Percentiles rank a stretch among this genome's conserved stretches.
phyloP scores from a whole-genome alignment of 2,329 filamentous ascomycete species.

The Parascedosporium putredinis region DNA sequence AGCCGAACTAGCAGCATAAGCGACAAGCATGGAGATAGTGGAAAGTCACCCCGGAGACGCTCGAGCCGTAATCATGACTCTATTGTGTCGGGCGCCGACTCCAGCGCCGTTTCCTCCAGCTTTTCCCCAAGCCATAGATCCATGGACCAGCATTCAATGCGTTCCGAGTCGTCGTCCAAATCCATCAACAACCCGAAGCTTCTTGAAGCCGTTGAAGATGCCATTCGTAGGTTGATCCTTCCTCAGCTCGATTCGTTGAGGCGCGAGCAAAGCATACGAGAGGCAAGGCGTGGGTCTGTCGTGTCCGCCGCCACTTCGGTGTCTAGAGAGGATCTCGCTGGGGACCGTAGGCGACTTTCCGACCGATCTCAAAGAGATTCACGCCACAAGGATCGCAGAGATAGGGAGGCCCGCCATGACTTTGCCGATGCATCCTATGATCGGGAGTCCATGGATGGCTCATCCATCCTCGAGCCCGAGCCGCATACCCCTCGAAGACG shows the following conservation, averaged over 20 bases:
- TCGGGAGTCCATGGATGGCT: slow-evolving; percentile 34
- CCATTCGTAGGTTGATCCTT: slow-evolving; percentile 78
- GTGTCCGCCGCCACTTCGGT: slow-evolving; percentile 44
- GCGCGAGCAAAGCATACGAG: slow-evolving; percentile 72
- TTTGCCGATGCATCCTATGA: slow-evolving; percentile 37
- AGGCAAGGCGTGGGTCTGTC: slow-evolving; percentile 57
- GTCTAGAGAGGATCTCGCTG: slow-evolving; percentile 46
- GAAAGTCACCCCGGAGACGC: slow-evolving; percentile 34
- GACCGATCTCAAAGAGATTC: slow-evolving; percentile 3
- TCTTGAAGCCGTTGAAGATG: slow-evolving; percentile 85
- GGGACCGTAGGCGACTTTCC: slow-evolving; percentile 51
- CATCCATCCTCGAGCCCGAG: slow-evolving; percentile 26
- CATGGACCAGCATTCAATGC: slow-evolving; percentile 41
- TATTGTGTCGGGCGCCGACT: slow-evolving; percentile 40
- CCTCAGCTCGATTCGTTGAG: slow-evolving; percentile 89
- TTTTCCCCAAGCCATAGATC: slow-evolving; percentile 45
- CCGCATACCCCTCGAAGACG: slow-evolving; percentile 32
- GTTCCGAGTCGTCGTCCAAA: slow-evolving; percentile 39
- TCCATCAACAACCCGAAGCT: slow-evolving; percentile 89
- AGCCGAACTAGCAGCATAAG: slow-evolving; percentile 38
- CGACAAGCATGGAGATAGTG: slow-evolving; percentile 37
- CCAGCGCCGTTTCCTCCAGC: slow-evolving; percentile 43
- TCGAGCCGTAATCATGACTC: slow-evolving; percentile 45
- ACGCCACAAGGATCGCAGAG: slow-evolving; percentile 16
- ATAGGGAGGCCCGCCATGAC: slow-evolving; percentile 45